These are phyloP conservation scores for Melampsora larici-populina DNA, from an alignment of 1,284 basidiomycete species.

Conservation along the genomic window DNA sequence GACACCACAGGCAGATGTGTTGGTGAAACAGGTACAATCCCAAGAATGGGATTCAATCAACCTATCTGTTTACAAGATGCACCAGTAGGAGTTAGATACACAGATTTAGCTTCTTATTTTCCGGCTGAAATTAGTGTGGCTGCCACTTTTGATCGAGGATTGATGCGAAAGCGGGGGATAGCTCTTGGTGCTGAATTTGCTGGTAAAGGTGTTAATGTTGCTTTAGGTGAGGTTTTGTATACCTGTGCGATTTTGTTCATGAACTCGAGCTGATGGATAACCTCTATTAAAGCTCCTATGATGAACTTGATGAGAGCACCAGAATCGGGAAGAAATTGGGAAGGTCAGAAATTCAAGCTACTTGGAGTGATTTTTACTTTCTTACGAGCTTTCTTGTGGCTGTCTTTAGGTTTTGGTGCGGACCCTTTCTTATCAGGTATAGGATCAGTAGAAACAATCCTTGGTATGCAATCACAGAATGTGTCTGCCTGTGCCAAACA, in stretches of 20 bases:
- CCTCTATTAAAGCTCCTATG: slow-evolving; percentile 48
- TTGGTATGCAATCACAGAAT: slow-evolving; percentile 50
- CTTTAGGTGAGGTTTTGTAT: slow-evolving; percentile 47
- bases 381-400: not conserved
- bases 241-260: not conserved
- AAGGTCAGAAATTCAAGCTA: slow-evolving; percentile 46
- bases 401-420: slow-evolving; percentile 19
- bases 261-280: not conserved
- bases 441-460: slow-evolving; percentile 48
- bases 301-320: slow-evolving; percentile 48
- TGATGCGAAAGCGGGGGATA: slow-evolving; percentile 49
- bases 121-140: slow-evolving; percentile 51
- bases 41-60: slow-evolving; percentile 49
- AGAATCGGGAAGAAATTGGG: slow-evolving; percentile 48
- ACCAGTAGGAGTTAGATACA: slow-evolving; percentile 50
- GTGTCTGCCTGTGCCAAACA: slow-evolving; percentile 52
- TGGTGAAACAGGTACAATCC: slow-evolving; percentile 45
- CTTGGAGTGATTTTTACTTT: not conserved
- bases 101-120: slow-evolving; percentile 50
- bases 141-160: slow-evolving; percentile 50
- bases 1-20: slow-evolving; percentile 27
- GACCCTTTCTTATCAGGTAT: slow-evolving; percentile 51
- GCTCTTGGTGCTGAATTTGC: slow-evolving; percentile 51
- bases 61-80: slow-evolving; percentile 52
- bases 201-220: slow-evolving; percentile 51